Evolutionary conservation across 345 rosid genomes (phyloP).

Genomic region (Carallia brachiata): DNA sequence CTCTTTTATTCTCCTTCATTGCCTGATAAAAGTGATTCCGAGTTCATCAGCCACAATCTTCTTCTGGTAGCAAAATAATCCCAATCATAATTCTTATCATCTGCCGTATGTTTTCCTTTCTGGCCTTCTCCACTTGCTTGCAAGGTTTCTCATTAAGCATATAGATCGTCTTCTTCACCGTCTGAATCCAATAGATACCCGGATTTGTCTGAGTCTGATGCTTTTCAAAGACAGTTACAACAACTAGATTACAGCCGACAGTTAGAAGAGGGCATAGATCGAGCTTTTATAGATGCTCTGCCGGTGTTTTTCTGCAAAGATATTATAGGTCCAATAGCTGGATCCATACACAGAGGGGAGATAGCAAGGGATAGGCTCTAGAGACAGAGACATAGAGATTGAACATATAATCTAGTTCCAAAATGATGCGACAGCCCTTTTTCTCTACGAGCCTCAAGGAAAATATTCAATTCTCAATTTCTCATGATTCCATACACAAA

Average conservation of each 20-base stretch:
- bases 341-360: too few species aligned
- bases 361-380: constrained; percentile 41
- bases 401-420: constrained; percentile 15
- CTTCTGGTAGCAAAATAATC: constrained; percentile 48
- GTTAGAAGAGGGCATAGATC: constrained; percentile 81
- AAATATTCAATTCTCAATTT: constrained; percentile 30
- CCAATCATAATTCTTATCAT: constrained; percentile 64
- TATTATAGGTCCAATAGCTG: constrained; percentile 45
- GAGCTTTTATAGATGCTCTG: constrained; percentile 84
- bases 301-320: constrained; percentile 74
- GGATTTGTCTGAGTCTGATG: constrained; percentile 58
- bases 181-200: constrained; percentile 51
- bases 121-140: constrained; percentile 65
- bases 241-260: constrained; percentile 77
- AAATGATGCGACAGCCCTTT: background rate
- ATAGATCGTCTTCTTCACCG: constrained; percentile 46
- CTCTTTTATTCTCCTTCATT: constrained; percentile 25
- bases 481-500: constrained; percentile 38
- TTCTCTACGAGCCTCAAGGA: constrained; percentile 20
- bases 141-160: constrained; percentile 56
- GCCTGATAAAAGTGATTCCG: constrained; percentile 24
- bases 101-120: constrained; percentile 60
- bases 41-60: constrained; percentile 29
- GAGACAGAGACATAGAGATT: constrained; percentile 64
- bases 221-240: constrained; percentile 74